Evolutionary conservation across 73 alveolate species (phyloP).

Genomic region (Tetrahymena borealis): DNA sequence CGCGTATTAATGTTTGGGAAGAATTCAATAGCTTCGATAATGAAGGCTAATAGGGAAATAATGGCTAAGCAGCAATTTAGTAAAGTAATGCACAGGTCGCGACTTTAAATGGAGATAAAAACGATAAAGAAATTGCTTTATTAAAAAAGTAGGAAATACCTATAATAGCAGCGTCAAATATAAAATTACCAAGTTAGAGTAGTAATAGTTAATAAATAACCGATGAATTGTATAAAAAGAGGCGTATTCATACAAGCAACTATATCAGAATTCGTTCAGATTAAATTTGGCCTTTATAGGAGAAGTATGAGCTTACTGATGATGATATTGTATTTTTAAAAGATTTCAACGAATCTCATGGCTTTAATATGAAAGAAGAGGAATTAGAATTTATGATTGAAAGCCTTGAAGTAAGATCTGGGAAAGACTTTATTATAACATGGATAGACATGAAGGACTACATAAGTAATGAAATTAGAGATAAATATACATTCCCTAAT

Average conservation of each 20-base stretch:
- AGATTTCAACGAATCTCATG: background rate
- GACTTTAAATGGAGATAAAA: background rate
- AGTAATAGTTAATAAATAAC: background rate
- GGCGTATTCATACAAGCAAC: background rate
- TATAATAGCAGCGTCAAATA: background rate
- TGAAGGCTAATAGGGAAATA: background rate
- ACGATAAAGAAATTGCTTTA: background rate
- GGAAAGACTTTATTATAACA: background rate
- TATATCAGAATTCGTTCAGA: background rate
- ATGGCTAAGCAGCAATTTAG: no score
- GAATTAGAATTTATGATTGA: background rate
- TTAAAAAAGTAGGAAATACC: background rate
- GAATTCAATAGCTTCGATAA: background rate
- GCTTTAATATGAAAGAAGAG: background rate
- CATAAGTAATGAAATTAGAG: background rate
- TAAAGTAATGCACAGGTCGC: background rate
- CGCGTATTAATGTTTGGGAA: background rate
- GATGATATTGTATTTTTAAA: background rate
- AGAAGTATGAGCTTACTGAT: background rate
- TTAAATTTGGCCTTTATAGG: background rate
- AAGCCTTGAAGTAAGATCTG: background rate
- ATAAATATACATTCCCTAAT: background rate
- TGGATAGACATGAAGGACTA: background rate
- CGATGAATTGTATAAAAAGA: background rate
- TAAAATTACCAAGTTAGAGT: background rate